Base-by-base conservation (phyloP, 176 grass and related monocot species). In the Ensete ventricosum region DNA sequence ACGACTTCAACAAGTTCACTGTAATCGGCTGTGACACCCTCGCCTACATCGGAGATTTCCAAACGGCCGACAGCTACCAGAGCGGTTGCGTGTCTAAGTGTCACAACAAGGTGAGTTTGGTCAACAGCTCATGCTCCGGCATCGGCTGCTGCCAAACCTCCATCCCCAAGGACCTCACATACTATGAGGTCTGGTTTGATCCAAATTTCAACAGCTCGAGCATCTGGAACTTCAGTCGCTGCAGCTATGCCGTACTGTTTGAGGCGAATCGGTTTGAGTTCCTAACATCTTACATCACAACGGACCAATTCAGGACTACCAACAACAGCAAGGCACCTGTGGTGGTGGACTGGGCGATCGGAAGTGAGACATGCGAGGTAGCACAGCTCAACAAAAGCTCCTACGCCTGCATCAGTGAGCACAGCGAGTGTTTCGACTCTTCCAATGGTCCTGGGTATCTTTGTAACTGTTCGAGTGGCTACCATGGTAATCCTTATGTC, bases 311-410 rank as follows among this genome's bases (percentile, higher is more conserved):
- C 13, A 17, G 11, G 3, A 29, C 11, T 1, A 65, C 12, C 1
- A 3, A 17, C 14, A 27, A 62, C 1, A 50, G 80, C 71, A 3
- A 58, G 57, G 69, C 84, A 24, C 92, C 89, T 7, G 6, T 96
- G 1, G 80, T 84, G 78, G 80, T 96, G 51, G 82, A 96, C 77
- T 96, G 89, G 89, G 84, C 89, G 59, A 82, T 96, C 66, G 77
- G 81, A 13, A 62, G 67, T 34, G 73, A 52, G 73, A 87, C 59
- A 5, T 93, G 90, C 64, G 10, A 6, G 52, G 73, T 29, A 20
- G 84, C 74, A 2, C 11, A 25, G 49, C 43, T 9, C 58, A 55
- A 79, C 26, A 9, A 0, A 5, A 19, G 51, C 2, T 9, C 74
- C 0, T 84, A 81, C 53, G 87, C 70, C 22, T 93, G 87, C 74